Evolutionary conservation across 176 grass and related monocot genomes (phyloP).

Genomic region (Raddia guianensis): DNA sequence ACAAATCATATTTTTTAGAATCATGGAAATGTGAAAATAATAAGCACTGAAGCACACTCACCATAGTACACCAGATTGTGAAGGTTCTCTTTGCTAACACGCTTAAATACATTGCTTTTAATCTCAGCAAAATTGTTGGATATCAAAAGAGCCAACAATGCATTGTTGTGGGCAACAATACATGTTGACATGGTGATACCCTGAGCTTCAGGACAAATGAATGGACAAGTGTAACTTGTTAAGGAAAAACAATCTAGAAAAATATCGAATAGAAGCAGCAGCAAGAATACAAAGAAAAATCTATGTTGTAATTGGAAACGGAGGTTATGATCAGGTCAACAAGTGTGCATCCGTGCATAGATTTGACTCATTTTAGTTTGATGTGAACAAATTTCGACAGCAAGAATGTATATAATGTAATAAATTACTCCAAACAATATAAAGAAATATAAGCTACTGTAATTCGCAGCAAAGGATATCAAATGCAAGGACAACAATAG

Average conservation of each 20-base stretch:
- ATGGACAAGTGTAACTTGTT: conserved; percentile 81
- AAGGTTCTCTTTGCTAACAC: conserved; percentile 98
- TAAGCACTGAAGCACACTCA: conserved; percentile 48
- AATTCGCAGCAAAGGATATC: conserved; percentile 78
- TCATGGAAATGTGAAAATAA: conserved; percentile 25
- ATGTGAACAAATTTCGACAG: neutral
- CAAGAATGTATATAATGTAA: conserved; percentile 15
- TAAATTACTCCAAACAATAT: conserved; percentile 28
- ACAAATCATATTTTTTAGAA: conserved; percentile 27
- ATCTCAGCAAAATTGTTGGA: conserved; percentile 98
- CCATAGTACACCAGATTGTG: conserved; percentile 98
- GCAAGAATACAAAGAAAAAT: neutral
- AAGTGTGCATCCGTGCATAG: neutral
- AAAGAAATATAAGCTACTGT: conserved; percentile 16
- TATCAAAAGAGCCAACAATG: conserved; percentile 86
- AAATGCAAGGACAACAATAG: conserved; percentile 87
- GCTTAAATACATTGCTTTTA: conserved; percentile 98
- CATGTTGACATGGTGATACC: conserved; percentile 94
- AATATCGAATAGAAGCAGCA: conserved; percentile 20
- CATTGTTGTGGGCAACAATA: conserved; percentile 98
- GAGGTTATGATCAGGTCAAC: neutral
- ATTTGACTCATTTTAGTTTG: neutral
- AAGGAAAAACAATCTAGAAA: conserved; percentile 64
- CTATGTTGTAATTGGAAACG: neutral
- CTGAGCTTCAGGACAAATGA: conserved; percentile 95